Evolutionary conservation across 1,284 basidiomycete species (phyloP).

Genomic region (Moesziomyces globuligerus): DNA sequence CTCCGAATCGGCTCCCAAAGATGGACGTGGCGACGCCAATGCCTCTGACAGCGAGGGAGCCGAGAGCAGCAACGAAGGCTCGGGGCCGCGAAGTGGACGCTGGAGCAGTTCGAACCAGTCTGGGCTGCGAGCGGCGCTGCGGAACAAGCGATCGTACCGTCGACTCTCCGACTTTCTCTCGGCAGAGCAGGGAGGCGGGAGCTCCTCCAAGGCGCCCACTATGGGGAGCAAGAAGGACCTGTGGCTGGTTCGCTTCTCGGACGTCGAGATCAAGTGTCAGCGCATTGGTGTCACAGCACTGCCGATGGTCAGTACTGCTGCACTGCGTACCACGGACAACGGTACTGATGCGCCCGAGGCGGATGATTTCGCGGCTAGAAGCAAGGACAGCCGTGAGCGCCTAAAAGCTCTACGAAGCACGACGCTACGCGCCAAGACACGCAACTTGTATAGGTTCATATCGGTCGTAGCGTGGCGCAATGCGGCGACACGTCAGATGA

Average conservation of each 20-base stretch:
- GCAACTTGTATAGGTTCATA: conserved; percentile 61
- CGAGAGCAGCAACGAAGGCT: conserved; percentile 28
- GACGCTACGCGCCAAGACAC: conserved; percentile 56
- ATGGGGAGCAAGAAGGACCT: conserved; percentile 75
- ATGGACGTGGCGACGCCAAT: conserved; percentile 5
- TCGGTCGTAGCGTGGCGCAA: conserved; percentile 49
- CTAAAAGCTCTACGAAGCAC: conserved; percentile 56
- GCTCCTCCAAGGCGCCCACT: conserved; percentile 54
- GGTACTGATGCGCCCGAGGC: conserved; percentile 4
- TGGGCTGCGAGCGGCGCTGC: conserved; percentile 46
- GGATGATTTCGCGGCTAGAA: conserved; percentile 46
- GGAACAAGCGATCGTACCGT: conserved; percentile 58
- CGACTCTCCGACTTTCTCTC: conserved; percentile 56
- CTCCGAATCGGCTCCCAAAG: conserved; percentile 56
- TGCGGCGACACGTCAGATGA: conserved; percentile 11
- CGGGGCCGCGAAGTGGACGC: conserved; percentile 4
- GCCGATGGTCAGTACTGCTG: conserved; percentile 76
- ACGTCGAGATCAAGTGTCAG: conserved; percentile 91
- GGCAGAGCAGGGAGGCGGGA: conserved; percentile 12
- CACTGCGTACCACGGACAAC: conserved; percentile 51
- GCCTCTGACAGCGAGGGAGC: conserved; percentile 38
- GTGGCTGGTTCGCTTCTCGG: conserved; percentile 94
- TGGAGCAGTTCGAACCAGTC: conserved; percentile 21
- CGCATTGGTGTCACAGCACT: conserved; percentile 86
- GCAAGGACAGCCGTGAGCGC: conserved; percentile 58